Evolutionary conservation across 805 yeast genomes (phyloP).

Genomic region (Candida parachauliodes): DNA sequence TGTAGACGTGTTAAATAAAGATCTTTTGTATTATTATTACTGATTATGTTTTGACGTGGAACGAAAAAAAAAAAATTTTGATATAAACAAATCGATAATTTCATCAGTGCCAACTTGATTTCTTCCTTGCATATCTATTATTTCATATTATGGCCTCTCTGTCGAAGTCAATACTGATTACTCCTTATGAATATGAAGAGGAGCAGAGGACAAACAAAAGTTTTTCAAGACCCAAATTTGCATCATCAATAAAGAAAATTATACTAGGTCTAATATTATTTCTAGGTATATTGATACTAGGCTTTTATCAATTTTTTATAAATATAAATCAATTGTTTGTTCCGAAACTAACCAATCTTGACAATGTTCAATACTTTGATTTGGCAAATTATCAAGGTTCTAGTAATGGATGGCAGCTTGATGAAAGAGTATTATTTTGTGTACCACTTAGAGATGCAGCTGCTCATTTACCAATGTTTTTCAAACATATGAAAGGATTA

Average conservation of each 20-base stretch:
- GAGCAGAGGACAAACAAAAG: constrained; percentile 5
- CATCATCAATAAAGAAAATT: constrained; percentile 2
- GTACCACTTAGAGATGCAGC: constrained; percentile 94
- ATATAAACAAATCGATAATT: not conserved
- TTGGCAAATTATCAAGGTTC: constrained; percentile 62
- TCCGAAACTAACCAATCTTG: constrained; percentile 26
- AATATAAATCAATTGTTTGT: constrained; percentile 17
- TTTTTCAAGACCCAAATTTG: not conserved
- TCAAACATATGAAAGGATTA: constrained; percentile 71
- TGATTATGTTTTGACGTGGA: not conserved
- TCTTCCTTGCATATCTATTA: not conserved
- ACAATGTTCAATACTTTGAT: constrained; percentile 67
- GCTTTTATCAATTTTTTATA: not conserved
- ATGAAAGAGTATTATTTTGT: constrained; percentile 76
- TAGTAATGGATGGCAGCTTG: constrained; percentile 72
- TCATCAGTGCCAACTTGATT: not conserved
- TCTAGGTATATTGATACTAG: not conserved
- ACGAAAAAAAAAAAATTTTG: constrained; percentile 5
- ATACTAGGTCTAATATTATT: constrained; percentile 3
- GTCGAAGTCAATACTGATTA: constrained; percentile 16
- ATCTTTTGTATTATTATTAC: too few species aligned
- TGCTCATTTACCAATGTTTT: constrained; percentile 84
- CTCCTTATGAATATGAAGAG: constrained; percentile 20
- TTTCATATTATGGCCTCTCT: constrained; percentile 5
- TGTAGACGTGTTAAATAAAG: too few species aligned